Percentiles rank a stretch among this genome's conserved stretches.
Conservation (phyloP, 768 basidiomycete species). For the Leccinum subgranulosum region DNA sequence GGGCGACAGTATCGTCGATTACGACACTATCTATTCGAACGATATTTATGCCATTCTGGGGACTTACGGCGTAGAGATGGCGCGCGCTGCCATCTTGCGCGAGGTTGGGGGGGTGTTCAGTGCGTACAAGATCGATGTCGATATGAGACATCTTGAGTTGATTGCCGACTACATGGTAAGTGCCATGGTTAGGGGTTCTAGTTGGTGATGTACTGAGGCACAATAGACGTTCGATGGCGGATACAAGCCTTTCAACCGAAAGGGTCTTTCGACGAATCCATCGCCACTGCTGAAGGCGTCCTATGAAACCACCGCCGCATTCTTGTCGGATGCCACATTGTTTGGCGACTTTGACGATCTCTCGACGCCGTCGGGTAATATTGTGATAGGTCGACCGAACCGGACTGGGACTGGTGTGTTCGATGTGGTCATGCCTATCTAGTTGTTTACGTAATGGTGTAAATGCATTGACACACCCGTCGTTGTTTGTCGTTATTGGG, state of each 20-base stretch:
- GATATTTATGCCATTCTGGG: conserved; percentile 89
- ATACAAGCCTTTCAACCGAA: conserved; percentile 97
- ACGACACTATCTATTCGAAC: conserved; percentile 86
- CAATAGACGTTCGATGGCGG: conserved; percentile 92
- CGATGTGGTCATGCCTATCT: conserved; percentile 67
- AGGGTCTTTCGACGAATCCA: conserved; percentile 87
- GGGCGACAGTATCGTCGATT: conserved; percentile 63
- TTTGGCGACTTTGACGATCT: conserved; percentile 95
- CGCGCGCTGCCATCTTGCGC: conserved; percentile 81
- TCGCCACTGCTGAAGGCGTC: conserved; percentile 98
- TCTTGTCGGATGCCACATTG: conserved; percentile 91
- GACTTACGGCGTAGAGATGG: conserved; percentile 97
- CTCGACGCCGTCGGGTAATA: conserved; percentile 83
- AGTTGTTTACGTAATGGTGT: conserved; percentile 10
- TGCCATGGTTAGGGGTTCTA: neutral
- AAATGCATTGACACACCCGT: conserved; percentile 5
- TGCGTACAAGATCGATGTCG: conserved; percentile 94
- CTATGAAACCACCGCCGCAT: conserved; percentile 92
- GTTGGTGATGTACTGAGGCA: neutral
- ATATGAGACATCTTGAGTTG: conserved; percentile 89
- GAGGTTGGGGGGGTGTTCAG: conserved; percentile 93
- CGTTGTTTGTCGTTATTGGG: conserved; percentile 24
- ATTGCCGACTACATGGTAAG: conserved; percentile 99
- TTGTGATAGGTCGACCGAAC: conserved; percentile 86
- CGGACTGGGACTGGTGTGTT: conserved; percentile 94